phyloP scores from a whole-genome alignment of 139 green algal genomes.

The Chlorella sp. region DNA sequence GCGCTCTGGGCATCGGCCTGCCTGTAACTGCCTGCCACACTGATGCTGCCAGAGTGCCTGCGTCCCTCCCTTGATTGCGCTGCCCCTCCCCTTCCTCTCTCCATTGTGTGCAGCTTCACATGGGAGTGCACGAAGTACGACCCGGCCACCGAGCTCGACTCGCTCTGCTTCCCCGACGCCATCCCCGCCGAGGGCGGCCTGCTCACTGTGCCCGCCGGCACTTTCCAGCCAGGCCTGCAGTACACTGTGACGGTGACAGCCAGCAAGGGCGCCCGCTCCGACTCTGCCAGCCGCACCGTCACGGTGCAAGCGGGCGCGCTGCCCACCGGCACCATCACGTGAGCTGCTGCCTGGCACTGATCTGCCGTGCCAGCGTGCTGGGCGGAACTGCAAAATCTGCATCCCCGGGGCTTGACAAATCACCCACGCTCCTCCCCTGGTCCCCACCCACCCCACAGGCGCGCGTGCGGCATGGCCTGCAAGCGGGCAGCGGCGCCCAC shows the following conservation, averaged over 20 bases:
- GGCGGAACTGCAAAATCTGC: neutral
- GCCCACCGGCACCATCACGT: neutral
- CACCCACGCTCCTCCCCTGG: neutral
- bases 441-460: neutral
- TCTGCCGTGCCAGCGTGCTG: too few species aligned
- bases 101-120: conserved; percentile 1
- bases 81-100: too few species aligned
- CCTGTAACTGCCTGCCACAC: too few species aligned
- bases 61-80: too few species aligned
- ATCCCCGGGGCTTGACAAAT: neutral
- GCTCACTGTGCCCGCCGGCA: neutral
- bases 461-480: neutral
- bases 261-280: neutral
- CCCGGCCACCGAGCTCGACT: neutral
- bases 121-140: conserved; percentile 3
- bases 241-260: neutral
- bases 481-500: conserved; percentile 1
- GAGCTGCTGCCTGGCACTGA: too few species aligned
- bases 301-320: neutral
- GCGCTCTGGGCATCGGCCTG: too few species aligned
- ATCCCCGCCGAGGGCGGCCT: neutral
- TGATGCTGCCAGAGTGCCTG: too few species aligned
- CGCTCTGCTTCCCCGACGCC: conserved; percentile 2
- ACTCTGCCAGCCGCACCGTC: neutral
- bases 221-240: neutral